Evolutionary conservation across 2,329 filamentous ascomycete genomes (phyloP).

Genomic region (Penicillium vulpinum): DNA sequence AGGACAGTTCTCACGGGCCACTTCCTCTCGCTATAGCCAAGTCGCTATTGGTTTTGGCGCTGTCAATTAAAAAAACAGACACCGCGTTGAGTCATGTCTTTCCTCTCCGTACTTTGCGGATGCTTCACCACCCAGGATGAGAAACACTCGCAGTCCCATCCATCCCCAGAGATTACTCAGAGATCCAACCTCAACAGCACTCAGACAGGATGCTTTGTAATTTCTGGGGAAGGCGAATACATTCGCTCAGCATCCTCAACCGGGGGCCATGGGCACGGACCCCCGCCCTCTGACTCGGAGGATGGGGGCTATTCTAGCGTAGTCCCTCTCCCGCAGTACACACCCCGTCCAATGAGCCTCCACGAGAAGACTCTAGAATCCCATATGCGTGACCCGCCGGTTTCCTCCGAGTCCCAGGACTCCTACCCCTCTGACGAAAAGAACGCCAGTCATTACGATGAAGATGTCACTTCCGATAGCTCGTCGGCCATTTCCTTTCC

Average conservation of each 20-base stretch:
- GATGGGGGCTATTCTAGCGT: conserved; percentile 35
- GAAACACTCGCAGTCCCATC: conserved; percentile 1
- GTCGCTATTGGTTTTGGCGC: not conserved
- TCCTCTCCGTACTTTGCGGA: conserved; percentile 27
- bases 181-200: conserved; percentile 10
- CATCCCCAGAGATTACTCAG: conserved; percentile 15
- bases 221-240: conserved; percentile 19
- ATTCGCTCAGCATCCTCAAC: conserved; percentile 12
- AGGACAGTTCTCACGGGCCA: not conserved
- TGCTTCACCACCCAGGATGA: conserved; percentile 21
- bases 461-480: conserved; percentile 38
- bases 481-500: conserved; percentile 45
- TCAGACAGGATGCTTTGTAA: conserved; percentile 23
- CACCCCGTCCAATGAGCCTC: conserved; percentile 39
- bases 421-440: conserved; percentile 33
- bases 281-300: conserved; percentile 21
- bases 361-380: conserved; percentile 43
- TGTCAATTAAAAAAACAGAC: not conserved
- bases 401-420: conserved; percentile 25
- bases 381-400: conserved; percentile 33
- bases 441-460: conserved; percentile 28
- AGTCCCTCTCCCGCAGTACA: conserved; percentile 44
- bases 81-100: conserved; percentile 19
- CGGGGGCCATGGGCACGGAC: conserved; percentile 16
- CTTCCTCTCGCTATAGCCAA: not conserved